Base-by-base conservation (phyloP, 129 eudicot species). In the Tagetes erecta region DNA sequence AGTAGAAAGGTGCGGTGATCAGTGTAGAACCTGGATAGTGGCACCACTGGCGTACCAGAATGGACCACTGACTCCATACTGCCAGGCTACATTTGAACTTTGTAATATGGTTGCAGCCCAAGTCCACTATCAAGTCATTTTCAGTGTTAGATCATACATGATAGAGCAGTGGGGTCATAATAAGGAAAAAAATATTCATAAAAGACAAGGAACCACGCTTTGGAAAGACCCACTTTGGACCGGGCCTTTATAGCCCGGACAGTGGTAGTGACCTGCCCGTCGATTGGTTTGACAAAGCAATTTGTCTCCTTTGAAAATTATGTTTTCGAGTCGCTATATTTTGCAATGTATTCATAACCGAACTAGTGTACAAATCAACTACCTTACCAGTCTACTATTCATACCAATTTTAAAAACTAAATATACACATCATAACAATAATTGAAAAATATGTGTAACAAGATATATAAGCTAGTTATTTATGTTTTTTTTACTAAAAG, bases 11-110 rank as follows among this genome's bases (percentile, higher is more conserved):
- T 64, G 67, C 1, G 40, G 41, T 63, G 69, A 20, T 20, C 27
- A 57, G 72, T 44, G 14, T 44, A 64, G 60, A 39, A 76, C 97
- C 78, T 76, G 98, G 62, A 93, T 90, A 71, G 97, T 83, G 67
- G 98, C 98, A 0, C 98, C 98, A 67, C 98, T 90, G 47, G 98
- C 98, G 67, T 93, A 93, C 98, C 98, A 93, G 77, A 93, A 90
- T 7, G 98, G 98, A 76, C 98, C 98, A 60, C 97, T 93, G 14
- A 93, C 80, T 72, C 98, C 98, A 79, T 90, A 93, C 80, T 90
- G 85, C 98, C 97, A 90, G 13, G 98, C 97, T 53, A 93, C 98
- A 73, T 93, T 93, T 47, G 98, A 93, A 62, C 98, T 93, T 83
- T 93, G 98, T 80, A 93, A 79, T 65, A 93, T 93, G 9, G 98